Conservation (phyloP, 2,329 filamentous ascomycete genomes). For the Apiospora kogelbergensis region DNA sequence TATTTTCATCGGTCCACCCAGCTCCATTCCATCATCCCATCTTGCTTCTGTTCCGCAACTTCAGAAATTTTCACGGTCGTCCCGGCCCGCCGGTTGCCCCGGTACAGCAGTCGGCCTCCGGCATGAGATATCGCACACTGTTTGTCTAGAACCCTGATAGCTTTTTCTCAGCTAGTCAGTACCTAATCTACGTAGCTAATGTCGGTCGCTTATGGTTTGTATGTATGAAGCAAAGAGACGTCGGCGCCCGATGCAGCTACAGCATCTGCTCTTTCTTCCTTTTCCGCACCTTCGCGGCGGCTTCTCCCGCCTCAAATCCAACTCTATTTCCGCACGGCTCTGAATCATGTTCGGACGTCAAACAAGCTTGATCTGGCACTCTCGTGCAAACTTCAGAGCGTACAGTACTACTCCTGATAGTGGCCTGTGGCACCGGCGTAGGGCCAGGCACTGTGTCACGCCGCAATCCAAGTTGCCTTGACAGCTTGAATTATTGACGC, state of each 20-base stretch:
- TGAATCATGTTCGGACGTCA: not conserved
- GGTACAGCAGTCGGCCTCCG: not conserved
- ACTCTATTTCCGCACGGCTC: not conserved
- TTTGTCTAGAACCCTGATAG: not conserved
- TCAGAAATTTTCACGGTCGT: slow-evolving; percentile 4
- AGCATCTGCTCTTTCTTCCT: not conserved
- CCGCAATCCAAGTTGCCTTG: not conserved
- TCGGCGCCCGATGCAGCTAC: not conserved
- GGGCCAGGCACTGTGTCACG: not conserved
- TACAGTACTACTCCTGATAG: not conserved
- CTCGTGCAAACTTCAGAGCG: not conserved
- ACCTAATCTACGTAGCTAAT: not conserved
- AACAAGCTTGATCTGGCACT: slow-evolving; percentile 4
- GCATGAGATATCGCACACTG: not conserved
- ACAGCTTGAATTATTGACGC: slow-evolving; percentile 1
- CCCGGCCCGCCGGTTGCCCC: slow-evolving; percentile 4
- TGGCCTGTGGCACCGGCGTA: not conserved
- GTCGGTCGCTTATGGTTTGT: not conserved
- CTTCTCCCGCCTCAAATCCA: not conserved
- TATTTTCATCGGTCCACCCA: not conserved
- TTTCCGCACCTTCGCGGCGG: not conserved
- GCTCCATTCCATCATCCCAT: slow-evolving; percentile 4
- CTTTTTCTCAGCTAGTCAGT: not conserved
- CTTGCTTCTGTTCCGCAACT: slow-evolving; percentile 5
- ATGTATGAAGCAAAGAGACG: not conserved